Evolutionary conservation across 2,329 filamentous ascomycete species (phyloP), one percentile per base, ranked within the genome.

Genomic region (Pseudocercospora macadamiae): DNA sequence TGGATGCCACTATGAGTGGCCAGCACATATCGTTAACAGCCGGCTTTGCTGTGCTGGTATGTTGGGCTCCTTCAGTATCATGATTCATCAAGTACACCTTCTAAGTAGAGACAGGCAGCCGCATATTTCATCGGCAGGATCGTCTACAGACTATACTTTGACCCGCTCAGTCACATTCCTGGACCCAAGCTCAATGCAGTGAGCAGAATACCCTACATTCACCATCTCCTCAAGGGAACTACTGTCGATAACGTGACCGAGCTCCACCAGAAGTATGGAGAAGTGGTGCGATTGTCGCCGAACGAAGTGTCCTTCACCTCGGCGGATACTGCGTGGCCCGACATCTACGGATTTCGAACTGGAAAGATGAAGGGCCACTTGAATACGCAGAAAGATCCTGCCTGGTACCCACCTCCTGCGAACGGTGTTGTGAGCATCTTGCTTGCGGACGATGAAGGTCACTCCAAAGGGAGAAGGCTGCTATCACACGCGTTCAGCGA

Each of bases 221-320:
- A 63, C 14, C 62, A 66, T 64, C 49, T 66, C 4, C 19, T 69
- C 7, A 64, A 62, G 36, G 66, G 67, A 2, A 66, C 63, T 9
- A 68, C 67, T 3, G 61, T 64, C 47, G 42, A 66, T 28, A 64
- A 66, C 48, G 57, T 68, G 26, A 82, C 95, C 66, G 37, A 61
- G 2, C 66, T 76, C 2, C 78, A 80, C 51, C 65, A 73, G 9
- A 67, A 71, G 49, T 78, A 77, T 57, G 78, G 79, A 19, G 72
- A 77, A 1, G 75, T 74, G 2, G 76, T 80, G 0, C 72, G 78
- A 7, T 60, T 79, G 4, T 68, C 71, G 0, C 78, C 78, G 0
- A 73, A 71, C 25, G 76, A 80, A 57, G 57, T 79, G 0, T 78
- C 77, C 1, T 78, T 79, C 66, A 78, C 71, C 52, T 73, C 74